These are phyloP conservation scores for Xylaria sp. DNA, from an alignment of 2,329 filamentous ascomycete genomes.

Conservation along the genomic window DNA sequence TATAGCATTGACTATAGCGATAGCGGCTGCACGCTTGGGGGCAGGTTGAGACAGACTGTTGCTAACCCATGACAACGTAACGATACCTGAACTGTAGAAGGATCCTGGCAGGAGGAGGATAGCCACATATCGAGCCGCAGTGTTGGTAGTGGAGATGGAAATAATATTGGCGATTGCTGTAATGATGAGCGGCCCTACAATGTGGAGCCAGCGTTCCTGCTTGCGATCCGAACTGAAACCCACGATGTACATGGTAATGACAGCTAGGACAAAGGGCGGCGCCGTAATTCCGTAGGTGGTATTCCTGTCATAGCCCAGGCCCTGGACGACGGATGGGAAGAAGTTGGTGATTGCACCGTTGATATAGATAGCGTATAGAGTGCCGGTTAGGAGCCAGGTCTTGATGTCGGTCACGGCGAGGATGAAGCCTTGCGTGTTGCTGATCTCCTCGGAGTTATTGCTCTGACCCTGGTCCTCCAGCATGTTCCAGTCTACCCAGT, in stretches of 20 bases:
- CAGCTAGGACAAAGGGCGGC: slow-evolving; percentile 41
- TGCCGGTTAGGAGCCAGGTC: slow-evolving; percentile 45
- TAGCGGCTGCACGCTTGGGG: slow-evolving; percentile 35
- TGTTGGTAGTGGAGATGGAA: slow-evolving; percentile 44
- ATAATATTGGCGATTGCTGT: slow-evolving; percentile 40
- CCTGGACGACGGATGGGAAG: slow-evolving; percentile 47
- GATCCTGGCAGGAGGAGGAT: slow-evolving; percentile 48
- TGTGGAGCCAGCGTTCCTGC: slow-evolving; percentile 38
- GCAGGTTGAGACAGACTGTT: slow-evolving; percentile 35
- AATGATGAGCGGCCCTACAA: slow-evolving; percentile 36
- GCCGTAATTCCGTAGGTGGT: slow-evolving; percentile 32
- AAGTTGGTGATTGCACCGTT: slow-evolving; percentile 40
- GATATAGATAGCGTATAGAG: slow-evolving; percentile 41
- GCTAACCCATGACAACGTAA: slow-evolving; percentile 41
- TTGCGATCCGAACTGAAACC: slow-evolving; percentile 41
- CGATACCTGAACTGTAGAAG: slow-evolving; percentile 36
- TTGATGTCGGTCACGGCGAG: slow-evolving; percentile 44
- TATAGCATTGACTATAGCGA: slow-evolving; percentile 39
- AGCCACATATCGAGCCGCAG: slow-evolving; percentile 47
- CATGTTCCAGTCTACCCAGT: slow-evolving; percentile 34
- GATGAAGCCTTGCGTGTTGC: slow-evolving; percentile 36
- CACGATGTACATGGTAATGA: slow-evolving; percentile 41
- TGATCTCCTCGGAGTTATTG: slow-evolving; percentile 38
- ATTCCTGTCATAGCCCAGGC: slow-evolving; percentile 50
- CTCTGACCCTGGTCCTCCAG: slow-evolving; percentile 30